Percentiles rank a stretch among this genome's conserved stretches.
Conservation (phyloP, 257 asterid species). For the Echites panduratus region DNA sequence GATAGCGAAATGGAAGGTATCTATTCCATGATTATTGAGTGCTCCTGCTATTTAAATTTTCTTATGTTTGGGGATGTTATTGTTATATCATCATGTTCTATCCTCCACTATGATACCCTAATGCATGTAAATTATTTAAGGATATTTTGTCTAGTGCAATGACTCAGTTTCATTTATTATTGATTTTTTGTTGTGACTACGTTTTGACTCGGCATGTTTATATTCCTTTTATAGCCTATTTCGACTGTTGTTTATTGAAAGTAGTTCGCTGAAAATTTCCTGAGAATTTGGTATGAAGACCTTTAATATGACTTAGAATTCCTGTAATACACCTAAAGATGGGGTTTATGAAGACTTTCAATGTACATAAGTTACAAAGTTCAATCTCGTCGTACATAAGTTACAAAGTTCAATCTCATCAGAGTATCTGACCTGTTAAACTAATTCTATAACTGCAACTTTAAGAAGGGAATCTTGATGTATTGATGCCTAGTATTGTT, state of each 20-base stretch:
- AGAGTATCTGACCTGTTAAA: neutral
- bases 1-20: conserved; percentile 70
- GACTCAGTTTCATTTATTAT: neutral
- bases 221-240: neutral
- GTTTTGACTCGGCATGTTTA: neutral
- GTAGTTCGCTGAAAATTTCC: neutral
- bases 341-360: neutral
- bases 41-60: neutral
- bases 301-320: neutral
- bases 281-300: too few species aligned
- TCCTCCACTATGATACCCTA: neutral
- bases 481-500: neutral
- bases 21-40: conserved; percentile 1
- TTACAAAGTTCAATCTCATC: neutral
- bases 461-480: neutral
- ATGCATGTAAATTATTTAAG: neutral
- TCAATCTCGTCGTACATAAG: neutral
- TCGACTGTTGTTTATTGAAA: neutral
- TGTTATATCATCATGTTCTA: neutral
- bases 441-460: neutral
- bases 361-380: neutral
- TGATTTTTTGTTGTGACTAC: neutral
- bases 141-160: neutral
- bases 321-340: neutral
- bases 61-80: neutral